A percentile compares a stretch with the other conserved stretches of the same genome.
Evolutionary conservation across 2,329 filamentous ascomycete genomes (phyloP).

Genomic region (Cercospora canescens): DNA sequence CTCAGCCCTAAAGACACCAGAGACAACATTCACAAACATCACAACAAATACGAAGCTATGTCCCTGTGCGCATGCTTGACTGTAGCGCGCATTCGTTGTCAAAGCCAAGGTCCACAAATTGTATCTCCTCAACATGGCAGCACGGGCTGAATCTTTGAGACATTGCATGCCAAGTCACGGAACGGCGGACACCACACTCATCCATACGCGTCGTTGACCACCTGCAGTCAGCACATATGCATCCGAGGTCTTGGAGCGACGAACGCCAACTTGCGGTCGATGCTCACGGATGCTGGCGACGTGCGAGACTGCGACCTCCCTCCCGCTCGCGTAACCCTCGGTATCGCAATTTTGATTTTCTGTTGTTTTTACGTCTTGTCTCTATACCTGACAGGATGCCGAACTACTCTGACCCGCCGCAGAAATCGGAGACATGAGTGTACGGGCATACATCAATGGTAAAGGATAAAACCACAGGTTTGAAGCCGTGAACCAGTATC

Average conservation of each 20-base stretch:
- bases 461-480: too few relatives aligned
- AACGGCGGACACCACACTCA: not conserved
- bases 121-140: not conserved
- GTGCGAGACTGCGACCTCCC: too few relatives aligned
- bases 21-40: not conserved
- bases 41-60: not conserved
- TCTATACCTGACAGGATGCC: too few relatives aligned
- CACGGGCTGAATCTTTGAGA: not conserved
- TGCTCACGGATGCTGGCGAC: not conserved
- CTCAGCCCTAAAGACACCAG: not conserved
- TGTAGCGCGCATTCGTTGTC: not conserved
- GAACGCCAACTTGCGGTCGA: not conserved
- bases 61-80: not conserved
- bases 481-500: too few relatives aligned
- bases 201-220: not conserved
- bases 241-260: not conserved
- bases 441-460: too few relatives aligned
- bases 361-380: too few relatives aligned
- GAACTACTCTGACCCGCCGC: too few relatives aligned
- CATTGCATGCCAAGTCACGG: not conserved
- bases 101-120: not conserved
- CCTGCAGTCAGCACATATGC: not conserved
- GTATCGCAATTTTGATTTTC: too few relatives aligned
- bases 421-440: too few relatives aligned
- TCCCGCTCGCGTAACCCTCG: too few relatives aligned